Conservation (phyloP, 1,139 yeast genomes). For the Geotrichum citri-aurantii region DNA sequence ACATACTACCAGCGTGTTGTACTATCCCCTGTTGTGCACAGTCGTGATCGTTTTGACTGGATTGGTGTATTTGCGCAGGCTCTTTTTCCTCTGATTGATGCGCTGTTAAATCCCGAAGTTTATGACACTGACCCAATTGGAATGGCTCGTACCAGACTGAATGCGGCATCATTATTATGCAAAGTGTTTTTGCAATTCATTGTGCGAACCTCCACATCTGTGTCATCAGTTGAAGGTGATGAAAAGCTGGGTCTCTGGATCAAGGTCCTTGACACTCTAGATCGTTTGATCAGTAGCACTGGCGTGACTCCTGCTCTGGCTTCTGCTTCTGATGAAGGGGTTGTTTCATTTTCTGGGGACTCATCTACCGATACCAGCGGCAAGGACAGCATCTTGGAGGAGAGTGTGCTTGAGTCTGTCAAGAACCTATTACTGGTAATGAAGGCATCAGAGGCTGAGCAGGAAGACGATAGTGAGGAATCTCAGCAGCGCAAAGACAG, state of each 20-base stretch:
- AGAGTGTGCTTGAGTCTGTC: conserved; percentile 56
- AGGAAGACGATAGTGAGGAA: conserved; percentile 33
- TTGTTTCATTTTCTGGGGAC: background rate
- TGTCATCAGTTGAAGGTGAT: conserved; percentile 38
- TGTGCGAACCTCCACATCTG: conserved; percentile 28
- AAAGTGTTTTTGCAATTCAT: conserved; percentile 65
- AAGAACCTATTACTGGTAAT: conserved; percentile 52
- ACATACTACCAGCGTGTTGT: conserved; percentile 45
- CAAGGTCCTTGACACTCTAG: conserved; percentile 45
- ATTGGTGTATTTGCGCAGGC: conserved; percentile 57
- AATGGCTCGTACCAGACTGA: conserved; percentile 58
- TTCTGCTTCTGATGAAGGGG: background rate
- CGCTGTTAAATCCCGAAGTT: conserved; percentile 61
- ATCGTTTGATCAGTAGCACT: conserved; percentile 40
- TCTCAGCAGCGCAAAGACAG: conserved; percentile 21
- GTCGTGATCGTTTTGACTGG: conserved; percentile 39
- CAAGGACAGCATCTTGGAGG: conserved; percentile 36
- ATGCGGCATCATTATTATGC: conserved; percentile 61
- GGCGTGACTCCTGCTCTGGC: background rate
- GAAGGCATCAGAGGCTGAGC: conserved; percentile 37
- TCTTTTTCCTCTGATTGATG: conserved; percentile 66
- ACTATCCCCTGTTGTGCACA: conserved; percentile 39
- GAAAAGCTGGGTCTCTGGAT: conserved; percentile 39
- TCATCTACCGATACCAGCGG: background rate
- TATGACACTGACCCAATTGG: conserved; percentile 59